These are phyloP conservation scores for Fusarium lyarnte DNA, from an alignment of 2,329 filamentous ascomycete genomes.

Conservation along the genomic window DNA sequence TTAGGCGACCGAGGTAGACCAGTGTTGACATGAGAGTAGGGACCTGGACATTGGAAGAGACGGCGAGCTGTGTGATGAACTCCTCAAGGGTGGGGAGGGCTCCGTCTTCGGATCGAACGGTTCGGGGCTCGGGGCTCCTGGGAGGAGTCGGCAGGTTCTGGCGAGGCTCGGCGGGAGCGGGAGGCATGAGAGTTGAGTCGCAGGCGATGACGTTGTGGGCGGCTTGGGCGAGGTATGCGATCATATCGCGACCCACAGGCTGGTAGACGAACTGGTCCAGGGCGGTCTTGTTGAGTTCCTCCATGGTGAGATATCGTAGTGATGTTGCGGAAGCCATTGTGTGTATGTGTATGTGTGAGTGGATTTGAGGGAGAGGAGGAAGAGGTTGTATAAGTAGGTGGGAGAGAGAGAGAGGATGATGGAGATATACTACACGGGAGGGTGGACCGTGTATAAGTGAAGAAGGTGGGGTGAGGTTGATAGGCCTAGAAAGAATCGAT, in stretches of 20 bases:
- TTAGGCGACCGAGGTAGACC: constrained; percentile 89
- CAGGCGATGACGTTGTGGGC: constrained; percentile 83
- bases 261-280: constrained; percentile 84
- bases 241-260: constrained; percentile 80
- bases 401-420: background rate
- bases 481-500: constrained; percentile 14
- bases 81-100: constrained; percentile 82
- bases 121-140: constrained; percentile 58
- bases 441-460: constrained; percentile 31
- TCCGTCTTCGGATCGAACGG: constrained; percentile 59
- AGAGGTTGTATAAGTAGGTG: constrained; percentile 16
- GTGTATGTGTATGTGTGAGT: constrained; percentile 11
- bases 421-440: constrained; percentile 32
- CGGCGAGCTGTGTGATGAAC: constrained; percentile 92
- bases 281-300: constrained; percentile 75
- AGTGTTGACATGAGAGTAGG: constrained; percentile 97
- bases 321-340: constrained; percentile 49
- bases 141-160: constrained; percentile 61
- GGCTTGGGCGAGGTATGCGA: constrained; percentile 77
- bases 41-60: constrained; percentile 94
- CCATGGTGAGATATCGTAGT: constrained; percentile 55
- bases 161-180: constrained; percentile 48
- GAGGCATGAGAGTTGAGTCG: constrained; percentile 69
- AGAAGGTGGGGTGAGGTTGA: constrained; percentile 13
- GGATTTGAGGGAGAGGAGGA: constrained; percentile 3